Conservation (phyloP, 345 rosid species). For the Arabidopsis suecica region DNA sequence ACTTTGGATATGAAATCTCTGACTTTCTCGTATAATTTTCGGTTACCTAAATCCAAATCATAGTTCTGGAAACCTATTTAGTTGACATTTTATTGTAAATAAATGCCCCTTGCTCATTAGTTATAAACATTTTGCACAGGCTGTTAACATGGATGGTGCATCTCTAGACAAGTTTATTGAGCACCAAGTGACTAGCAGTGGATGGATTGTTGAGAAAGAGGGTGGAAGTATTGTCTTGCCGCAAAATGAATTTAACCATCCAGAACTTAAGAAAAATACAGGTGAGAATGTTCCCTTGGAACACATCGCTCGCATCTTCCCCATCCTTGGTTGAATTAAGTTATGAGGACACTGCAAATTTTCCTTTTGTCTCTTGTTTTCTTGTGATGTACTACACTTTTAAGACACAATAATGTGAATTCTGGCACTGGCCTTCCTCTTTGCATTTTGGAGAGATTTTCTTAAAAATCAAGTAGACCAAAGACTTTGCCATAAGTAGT, state of each 20-base stretch:
- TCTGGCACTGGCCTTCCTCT: conserved; percentile 5
- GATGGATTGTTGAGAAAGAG: conserved; percentile 84
- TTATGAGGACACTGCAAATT: not conserved
- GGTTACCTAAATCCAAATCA: not conserved
- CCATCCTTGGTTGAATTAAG: conserved; percentile 74
- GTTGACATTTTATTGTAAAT: conserved; percentile 1
- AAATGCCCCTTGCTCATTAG: conserved; percentile 16
- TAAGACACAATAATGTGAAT: conserved; percentile 23
- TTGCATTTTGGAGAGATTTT: conserved; percentile 6
- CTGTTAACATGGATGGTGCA: conserved; percentile 77
- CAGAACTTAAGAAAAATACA: conserved; percentile 77
- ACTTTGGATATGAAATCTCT: not conserved
- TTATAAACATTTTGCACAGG: conserved; percentile 52
- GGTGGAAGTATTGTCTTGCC: conserved; percentile 68
- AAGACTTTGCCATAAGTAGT: no score
- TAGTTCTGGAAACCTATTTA: not conserved
- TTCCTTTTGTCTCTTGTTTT: not conserved
- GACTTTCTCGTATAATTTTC: not conserved
- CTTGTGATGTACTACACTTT: conserved; percentile 8
- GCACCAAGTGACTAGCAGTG: conserved; percentile 64
- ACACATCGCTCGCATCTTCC: conserved; percentile 86
- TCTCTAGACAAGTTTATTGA: conserved; percentile 87
- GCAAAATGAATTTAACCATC: conserved; percentile 77
- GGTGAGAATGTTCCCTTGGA: conserved; percentile 77
- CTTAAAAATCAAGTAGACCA: not conserved